Evolutionary conservation across 2,329 filamentous ascomycete genomes (phyloP).

Genomic region (Tolypocladium guangdongense): DNA sequence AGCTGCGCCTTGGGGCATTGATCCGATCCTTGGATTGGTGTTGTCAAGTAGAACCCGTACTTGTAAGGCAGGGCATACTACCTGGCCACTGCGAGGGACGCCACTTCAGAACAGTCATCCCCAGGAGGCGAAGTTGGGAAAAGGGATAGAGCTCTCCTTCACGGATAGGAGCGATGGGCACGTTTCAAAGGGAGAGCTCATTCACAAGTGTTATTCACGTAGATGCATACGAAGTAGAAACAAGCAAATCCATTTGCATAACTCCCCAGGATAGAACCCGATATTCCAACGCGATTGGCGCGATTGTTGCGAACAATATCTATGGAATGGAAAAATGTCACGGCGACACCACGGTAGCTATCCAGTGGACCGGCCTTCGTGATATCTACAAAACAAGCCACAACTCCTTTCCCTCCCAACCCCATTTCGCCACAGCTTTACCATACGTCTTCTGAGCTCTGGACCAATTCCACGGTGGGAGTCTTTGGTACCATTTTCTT

Average conservation of each 20-base stretch:
- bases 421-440: slow-evolving; percentile 18
- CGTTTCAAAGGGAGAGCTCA: not conserved
- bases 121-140: not conserved
- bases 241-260: not conserved
- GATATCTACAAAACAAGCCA: slow-evolving; percentile 14
- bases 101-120: not conserved
- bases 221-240: too few relatives aligned
- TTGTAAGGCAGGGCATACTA: not conserved
- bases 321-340: slow-evolving; percentile 6
- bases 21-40: not conserved
- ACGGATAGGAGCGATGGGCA: not conserved
- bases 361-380: slow-evolving; percentile 6
- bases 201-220: too few relatives aligned
- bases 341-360: slow-evolving; percentile 12
- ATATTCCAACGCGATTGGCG: not conserved
- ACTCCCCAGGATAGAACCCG: not conserved
- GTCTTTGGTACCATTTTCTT: slow-evolving; percentile 53
- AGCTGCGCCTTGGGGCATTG: not conserved
- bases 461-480: slow-evolving; percentile 51
- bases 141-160: not conserved
- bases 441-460: slow-evolving; percentile 54
- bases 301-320: not conserved
- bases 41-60: not conserved
- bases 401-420: not conserved
- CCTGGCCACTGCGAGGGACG: not conserved